Evolutionary conservation across 73 alveolate species (phyloP).

Genomic region (Paramecium biaurelia): DNA sequence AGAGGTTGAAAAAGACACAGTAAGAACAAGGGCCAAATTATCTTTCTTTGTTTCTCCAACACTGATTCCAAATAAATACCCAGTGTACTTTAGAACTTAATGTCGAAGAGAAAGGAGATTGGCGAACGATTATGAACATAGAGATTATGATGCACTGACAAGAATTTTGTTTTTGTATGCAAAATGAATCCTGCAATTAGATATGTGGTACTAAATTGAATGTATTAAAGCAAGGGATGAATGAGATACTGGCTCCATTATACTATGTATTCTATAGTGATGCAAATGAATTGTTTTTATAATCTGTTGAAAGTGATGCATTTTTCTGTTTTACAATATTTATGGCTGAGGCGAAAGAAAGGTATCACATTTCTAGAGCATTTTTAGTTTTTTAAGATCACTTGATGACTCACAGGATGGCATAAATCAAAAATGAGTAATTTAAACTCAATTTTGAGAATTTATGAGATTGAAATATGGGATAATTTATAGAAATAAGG

Average conservation of each 20-base stretch:
- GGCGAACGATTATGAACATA: slow-evolving; percentile 70
- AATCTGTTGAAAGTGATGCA: slow-evolving; percentile 87
- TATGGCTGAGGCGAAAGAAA: slow-evolving; percentile 92
- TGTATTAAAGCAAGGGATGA: slow-evolving; percentile 87
- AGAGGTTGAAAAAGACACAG: slow-evolving; percentile 92
- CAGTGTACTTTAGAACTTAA: slow-evolving; percentile 39
- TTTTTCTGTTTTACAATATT: slow-evolving; percentile 86
- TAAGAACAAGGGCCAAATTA: slow-evolving; percentile 90
- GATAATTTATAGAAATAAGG: background rate
- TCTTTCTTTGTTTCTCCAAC: slow-evolving; percentile 76
- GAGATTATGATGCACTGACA: slow-evolving; percentile 89
- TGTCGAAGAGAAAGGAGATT: slow-evolving; percentile 65
- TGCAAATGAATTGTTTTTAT: slow-evolving; percentile 65
- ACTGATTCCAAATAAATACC: background rate
- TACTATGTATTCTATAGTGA: slow-evolving; percentile 86
- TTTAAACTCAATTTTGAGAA: background rate
- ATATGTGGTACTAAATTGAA: slow-evolving; percentile 68
- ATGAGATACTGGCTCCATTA: slow-evolving; percentile 91
- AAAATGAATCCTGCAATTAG: slow-evolving; percentile 82
- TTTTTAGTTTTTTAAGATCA: slow-evolving; percentile 59
- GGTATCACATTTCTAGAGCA: slow-evolving; percentile 51
- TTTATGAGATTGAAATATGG: background rate
- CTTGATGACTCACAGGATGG: slow-evolving; percentile 85
- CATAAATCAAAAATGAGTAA: slow-evolving; percentile 63
- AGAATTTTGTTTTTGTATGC: slow-evolving; percentile 92